These are phyloP conservation scores for Asclepias syriaca DNA, from an alignment of 257 asterid species.

Conservation along the genomic window DNA sequence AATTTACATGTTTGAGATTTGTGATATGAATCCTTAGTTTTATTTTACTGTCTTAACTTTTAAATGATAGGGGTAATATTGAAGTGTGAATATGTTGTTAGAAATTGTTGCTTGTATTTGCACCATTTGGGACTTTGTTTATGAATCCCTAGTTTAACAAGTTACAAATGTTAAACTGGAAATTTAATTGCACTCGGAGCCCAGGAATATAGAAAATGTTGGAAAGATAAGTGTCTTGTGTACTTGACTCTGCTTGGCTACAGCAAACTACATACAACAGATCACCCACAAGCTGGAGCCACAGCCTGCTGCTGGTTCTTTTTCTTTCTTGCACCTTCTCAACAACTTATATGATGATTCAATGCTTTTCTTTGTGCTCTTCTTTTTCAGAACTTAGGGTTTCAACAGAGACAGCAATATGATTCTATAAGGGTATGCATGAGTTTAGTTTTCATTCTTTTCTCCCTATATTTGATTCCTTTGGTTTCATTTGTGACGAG, in stretches of 20 bases:
- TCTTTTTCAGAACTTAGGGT: neutral
- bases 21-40: neutral
- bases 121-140: neutral
- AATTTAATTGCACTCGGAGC: too few relatives aligned
- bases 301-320: too few relatives aligned
- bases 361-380: neutral
- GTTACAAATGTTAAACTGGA: too few relatives aligned
- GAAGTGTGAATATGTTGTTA: neutral
- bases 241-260: too few relatives aligned
- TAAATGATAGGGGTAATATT: neutral
- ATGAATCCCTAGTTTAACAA: too few relatives aligned
- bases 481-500: neutral
- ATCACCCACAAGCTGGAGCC: too few relatives aligned
- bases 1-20: too few relatives aligned
- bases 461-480: neutral
- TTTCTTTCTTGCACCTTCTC: too few relatives aligned
- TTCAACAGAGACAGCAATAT: neutral
- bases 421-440: neutral
- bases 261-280: too few relatives aligned
- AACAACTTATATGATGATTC: too few relatives aligned
- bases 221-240: too few relatives aligned
- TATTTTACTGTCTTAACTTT: neutral
- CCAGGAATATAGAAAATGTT: too few relatives aligned
- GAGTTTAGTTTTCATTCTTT: neutral
- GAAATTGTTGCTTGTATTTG: neutral